Evolutionary conservation across 2,329 filamentous ascomycete species (phyloP), one percentile per base, ranked within the genome.

Genomic region (Paraphaeosphaeria sporulosa): DNA sequence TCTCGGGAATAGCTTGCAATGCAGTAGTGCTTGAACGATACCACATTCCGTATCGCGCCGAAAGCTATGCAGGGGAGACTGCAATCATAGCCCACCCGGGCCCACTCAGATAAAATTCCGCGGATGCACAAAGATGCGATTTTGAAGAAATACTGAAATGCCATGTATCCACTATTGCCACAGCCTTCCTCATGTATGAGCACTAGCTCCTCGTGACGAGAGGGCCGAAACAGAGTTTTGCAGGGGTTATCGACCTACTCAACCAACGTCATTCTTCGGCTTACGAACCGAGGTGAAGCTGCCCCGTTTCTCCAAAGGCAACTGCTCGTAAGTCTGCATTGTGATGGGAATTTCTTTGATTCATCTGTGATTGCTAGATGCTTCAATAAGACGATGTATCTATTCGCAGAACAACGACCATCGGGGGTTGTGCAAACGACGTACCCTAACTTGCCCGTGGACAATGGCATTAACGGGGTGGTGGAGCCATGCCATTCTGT

Each of bases 41-140:
- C 51, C 51, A 25, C n/a, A 54, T 54, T 17, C 4, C 17, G 51
- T 44, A 54, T 54, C 51, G 51, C 51, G 51, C 25, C 4, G 10
- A 30, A 27, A 4, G 36, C 10, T n/a, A 32, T 6, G 21, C 21
- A 15, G 17, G 23, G 8, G 21, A 25, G 25, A 27, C 44, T n/a
- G n/a, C 12, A 21, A 4, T 32, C 2, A 1, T 10, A 15, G 13
- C 34, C 50, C 38, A 30, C 38, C n/a, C 17, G 13, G 40, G 25
- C 36, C 49, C 49, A 52, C 36, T 19, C 21, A 7, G 17, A 10
- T 30, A 36, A n/a, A 12, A 1, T 13, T 52, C 49, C 49, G 49
- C 49, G 49, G 49, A 52, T 30, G 36, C 3, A 19, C 32, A 52
- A 52, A 38, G 32, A 51, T 36, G 48, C 48, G 48, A 36, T 36